Conservation (phyloP, 129 eudicot species). For the Flaveria sonorensis region DNA sequence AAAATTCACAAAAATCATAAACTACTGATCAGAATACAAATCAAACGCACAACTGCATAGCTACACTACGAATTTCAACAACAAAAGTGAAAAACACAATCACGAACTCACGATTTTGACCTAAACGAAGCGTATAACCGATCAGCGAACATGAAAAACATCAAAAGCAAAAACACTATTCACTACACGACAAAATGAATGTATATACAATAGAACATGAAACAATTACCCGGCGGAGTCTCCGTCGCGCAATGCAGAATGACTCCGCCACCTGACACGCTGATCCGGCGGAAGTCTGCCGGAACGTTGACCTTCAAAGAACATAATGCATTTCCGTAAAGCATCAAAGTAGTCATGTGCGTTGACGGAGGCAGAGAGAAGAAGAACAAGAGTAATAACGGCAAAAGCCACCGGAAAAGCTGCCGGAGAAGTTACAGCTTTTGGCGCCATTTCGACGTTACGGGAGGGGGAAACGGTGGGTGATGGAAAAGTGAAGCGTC, state of each 20-base stretch:
- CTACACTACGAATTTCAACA: no score
- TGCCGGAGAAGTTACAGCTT: conserved; percentile 42
- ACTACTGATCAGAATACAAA: no score
- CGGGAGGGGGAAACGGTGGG: conserved; percentile 33
- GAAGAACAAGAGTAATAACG: conserved; percentile 19
- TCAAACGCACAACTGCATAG: no score
- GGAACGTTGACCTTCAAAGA: conserved; percentile 94
- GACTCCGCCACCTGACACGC: conserved; percentile 72
- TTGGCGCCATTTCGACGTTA: conserved; percentile 73
- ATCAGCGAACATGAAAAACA: neutral
- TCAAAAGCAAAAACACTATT: conserved; percentile 2
- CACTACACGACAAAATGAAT: neutral
- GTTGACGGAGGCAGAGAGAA: conserved; percentile 27
- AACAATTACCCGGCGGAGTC: conserved; percentile 60
- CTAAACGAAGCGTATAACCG: neutral
- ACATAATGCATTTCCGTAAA: conserved; percentile 71
- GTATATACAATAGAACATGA: neutral
- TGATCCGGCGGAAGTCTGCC: conserved; percentile 86
- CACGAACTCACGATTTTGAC: neutral
- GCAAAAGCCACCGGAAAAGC: conserved; percentile 12
- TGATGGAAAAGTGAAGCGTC: conserved; percentile 23
- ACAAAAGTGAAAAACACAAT: neutral
- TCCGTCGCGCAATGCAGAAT: conserved; percentile 88
- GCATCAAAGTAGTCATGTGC: conserved; percentile 81
- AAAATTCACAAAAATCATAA: no score